These are phyloP conservation scores for Lecanicillium sp. DNA, from an alignment of 2,329 filamentous ascomycete species.

Conservation along the genomic window DNA sequence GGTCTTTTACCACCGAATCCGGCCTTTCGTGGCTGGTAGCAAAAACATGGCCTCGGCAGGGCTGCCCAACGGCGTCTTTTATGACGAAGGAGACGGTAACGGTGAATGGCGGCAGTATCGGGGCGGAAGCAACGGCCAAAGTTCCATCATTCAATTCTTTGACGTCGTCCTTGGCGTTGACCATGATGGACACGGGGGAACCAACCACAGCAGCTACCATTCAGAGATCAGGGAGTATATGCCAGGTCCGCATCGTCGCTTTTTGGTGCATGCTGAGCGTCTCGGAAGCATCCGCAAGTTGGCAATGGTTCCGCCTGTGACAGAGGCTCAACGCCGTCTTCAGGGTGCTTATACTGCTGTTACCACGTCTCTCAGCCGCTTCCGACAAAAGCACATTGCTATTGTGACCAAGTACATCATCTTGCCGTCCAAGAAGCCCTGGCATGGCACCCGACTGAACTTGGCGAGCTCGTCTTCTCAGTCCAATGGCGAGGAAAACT, in stretches of 20 bases:
- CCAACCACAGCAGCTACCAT: slow-evolving; percentile 33
- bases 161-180: slow-evolving; percentile 80
- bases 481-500: slow-evolving; percentile 29
- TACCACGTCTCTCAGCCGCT: slow-evolving; percentile 62
- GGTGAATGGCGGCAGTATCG: slow-evolving; percentile 67
- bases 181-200: slow-evolving; percentile 44
- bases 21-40: slow-evolving; percentile 82
- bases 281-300: slow-evolving; percentile 69
- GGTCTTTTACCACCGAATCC: slow-evolving; percentile 81
- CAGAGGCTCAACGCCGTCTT: slow-evolving; percentile 36
- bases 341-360: slow-evolving; percentile 57
- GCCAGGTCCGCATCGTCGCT: slow-evolving; percentile 74
- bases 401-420: slow-evolving; percentile 90
- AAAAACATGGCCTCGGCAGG: slow-evolving; percentile 87
- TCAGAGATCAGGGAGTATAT: slow-evolving; percentile 79
- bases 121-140: slow-evolving; percentile 92
- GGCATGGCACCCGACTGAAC: slow-evolving; percentile 25
- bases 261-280: slow-evolving; percentile 61
- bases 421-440: slow-evolving; percentile 53
- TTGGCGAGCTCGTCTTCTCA: slow-evolving; percentile 35
- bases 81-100: slow-evolving; percentile 62
- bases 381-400: slow-evolving; percentile 81
- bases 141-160: slow-evolving; percentile 87
- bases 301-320: slow-evolving; percentile 46
- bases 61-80: slow-evolving; percentile 74